Percentiles rank a stretch among this genome's conserved stretches.
Evolutionary conservation across 148 eudicot species (phyloP).

Genomic region (Talinum fruticosum): DNA sequence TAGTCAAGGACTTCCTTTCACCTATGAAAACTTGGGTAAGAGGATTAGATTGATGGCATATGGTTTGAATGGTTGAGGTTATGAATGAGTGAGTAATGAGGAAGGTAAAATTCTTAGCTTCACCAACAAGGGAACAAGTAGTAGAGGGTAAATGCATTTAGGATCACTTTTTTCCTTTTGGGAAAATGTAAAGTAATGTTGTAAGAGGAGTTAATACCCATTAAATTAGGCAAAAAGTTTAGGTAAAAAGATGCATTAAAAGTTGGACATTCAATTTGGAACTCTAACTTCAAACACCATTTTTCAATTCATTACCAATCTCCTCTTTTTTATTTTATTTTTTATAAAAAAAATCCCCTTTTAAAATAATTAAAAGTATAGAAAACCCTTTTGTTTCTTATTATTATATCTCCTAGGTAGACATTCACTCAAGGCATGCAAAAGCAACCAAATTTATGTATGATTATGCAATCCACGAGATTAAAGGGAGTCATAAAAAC

Average conservation of each 20-base stretch:
- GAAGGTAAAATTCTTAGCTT: conserved; percentile 33
- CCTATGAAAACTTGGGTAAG: no score
- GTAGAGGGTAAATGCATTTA: conserved; percentile 3
- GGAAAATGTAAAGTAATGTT: conserved; percentile 15
- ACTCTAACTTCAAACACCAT: background rate
- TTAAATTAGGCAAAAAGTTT: conserved; percentile 26
- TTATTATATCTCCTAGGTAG: no score
- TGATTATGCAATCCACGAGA: conserved; percentile 7
- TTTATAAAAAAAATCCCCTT: no score
- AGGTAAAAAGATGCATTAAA: conserved; percentile 24
- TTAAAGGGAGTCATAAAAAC: background rate
- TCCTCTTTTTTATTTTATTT: background rate
- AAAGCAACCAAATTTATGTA: conserved; percentile 12
- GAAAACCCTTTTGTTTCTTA: no score
- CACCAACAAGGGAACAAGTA: conserved; percentile 21
- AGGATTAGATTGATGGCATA: no score
- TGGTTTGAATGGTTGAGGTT: no score
- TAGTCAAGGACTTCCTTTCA: no score
- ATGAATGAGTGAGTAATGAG: no score
- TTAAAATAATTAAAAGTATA: background rate
- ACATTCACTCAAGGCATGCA: conserved; percentile 25
- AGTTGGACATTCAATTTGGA: conserved; percentile 5
- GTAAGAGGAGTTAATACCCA: conserved; percentile 12
- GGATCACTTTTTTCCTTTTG: conserved; percentile 15
- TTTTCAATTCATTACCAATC: conserved; percentile 8